A percentile compares a stretch with the other conserved stretches of the same genome.
These are phyloP conservation scores for Phanerochaete carnosa DNA, from an alignment of 768 basidiomycete species.

Conservation along the genomic window DNA sequence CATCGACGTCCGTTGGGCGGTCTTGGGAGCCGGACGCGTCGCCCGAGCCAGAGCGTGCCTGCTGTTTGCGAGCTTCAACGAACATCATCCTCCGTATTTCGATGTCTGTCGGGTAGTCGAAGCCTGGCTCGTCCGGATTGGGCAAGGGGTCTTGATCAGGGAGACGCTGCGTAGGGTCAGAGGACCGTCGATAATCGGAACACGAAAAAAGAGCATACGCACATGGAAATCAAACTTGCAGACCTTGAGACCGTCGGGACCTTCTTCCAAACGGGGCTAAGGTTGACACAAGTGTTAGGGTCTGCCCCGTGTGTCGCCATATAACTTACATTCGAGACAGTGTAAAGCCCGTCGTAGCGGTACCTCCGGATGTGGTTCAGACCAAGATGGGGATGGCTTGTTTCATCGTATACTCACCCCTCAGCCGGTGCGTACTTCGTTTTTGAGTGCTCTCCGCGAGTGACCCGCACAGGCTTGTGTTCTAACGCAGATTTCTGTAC, in stretches of 20 bases:
- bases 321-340: not conserved
- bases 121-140: not conserved
- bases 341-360: constrained; percentile 1
- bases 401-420: not conserved
- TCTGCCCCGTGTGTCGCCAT: too few species aligned
- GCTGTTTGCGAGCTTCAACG: not conserved
- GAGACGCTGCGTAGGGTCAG: not conserved
- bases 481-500: constrained; percentile 1
- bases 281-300: too few species aligned
- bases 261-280: not conserved
- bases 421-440: constrained; percentile 4
- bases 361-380: not conserved
- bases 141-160: not conserved
- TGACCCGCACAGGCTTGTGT: constrained; percentile 8
- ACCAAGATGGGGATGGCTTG: not conserved
- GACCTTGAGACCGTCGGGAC: not conserved
- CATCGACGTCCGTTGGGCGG: too few species aligned
- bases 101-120: not conserved
- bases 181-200: too few species aligned
- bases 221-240: not conserved
- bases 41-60: not conserved
- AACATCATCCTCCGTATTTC: not conserved
- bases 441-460: not conserved
- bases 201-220: too few species aligned
- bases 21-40: too few species aligned